These are phyloP conservation scores for Byssoonygena ceratinophila DNA, from an alignment of 2,329 filamentous ascomycete species.

Conservation along the genomic window DNA sequence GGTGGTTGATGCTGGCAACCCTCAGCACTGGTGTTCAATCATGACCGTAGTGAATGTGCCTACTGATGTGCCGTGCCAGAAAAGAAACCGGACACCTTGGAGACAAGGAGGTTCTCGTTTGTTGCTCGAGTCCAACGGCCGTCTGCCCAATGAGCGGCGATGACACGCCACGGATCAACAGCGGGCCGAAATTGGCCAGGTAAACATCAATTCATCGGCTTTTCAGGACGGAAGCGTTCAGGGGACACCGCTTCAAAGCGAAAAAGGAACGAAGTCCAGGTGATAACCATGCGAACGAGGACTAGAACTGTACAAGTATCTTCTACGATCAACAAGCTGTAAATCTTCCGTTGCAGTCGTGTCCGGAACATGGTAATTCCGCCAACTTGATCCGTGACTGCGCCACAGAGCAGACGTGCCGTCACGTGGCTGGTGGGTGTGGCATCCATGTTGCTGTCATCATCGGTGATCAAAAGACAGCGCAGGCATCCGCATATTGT, in stretches of 20 bases:
- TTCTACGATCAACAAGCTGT: too few species aligned
- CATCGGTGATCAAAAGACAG: neutral
- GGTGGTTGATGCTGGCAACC: conserved; percentile 4
- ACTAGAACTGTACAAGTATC: too few species aligned
- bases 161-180: conserved; percentile 12
- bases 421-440: neutral
- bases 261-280: neutral
- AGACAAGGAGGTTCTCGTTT: neutral
- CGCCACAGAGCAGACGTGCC: neutral
- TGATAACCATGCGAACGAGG: too few species aligned
- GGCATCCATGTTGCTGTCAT: neutral
- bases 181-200: conserved; percentile 13
- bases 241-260: neutral
- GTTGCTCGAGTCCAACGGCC: neutral
- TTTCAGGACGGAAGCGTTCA: neutral
- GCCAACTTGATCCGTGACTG: neutral
- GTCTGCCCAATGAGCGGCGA: neutral
- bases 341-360: neutral
- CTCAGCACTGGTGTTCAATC: conserved; percentile 8
- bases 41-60: conserved; percentile 5
- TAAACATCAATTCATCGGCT: conserved; percentile 8
- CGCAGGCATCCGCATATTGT: neutral
- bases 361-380: neutral
- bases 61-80: neutral
- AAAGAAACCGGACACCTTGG: neutral